Evolutionary conservation across 805 yeast species (phyloP), one percentile per base, ranked within the genome.

Genomic region (Cyberlindnera japonica): DNA sequence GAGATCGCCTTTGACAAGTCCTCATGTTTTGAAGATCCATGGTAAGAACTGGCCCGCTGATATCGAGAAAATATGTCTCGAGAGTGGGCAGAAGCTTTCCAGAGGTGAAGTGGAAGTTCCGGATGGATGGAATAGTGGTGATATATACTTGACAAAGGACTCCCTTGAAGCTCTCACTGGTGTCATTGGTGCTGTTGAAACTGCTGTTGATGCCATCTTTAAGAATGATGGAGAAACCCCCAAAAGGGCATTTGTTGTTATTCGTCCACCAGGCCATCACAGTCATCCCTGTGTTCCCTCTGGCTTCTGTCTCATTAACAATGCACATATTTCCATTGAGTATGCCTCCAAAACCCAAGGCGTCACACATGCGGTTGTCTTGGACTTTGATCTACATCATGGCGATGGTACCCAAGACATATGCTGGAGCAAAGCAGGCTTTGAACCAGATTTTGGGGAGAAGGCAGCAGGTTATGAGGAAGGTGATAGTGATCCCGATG

Each of bases 391-490:
- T 59, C 67, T 86, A 30, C 95, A 86, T 55, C 95, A 86, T 56
- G 95, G 95, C 14, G 95, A 86, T 61, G 95, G 95, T 12, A 75
- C 86, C 6, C 95, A 87, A 53, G 95, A 86, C 58, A 81, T 86
- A 20, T 79, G 90, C 52, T 86, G 90, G 89, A 81, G 78, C 52
- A 68, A 85, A 47, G 84, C 84, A 1, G 86, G 87, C 0, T 73
- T 77, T 50, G 69, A 71, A 41, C 68, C 70, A 21, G 77, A 72
- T 32, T 67, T 63, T 37, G 75, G 68, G 22, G 75, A 69, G 13
- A 40, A 10, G 4, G 48, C 51, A 12, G 56, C 51, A 10, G 56
- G 56, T 3, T 53, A 51, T 39, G 52, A 45, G 4, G 58, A 48
- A 10, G 56, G 45, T 10, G 20, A 30, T 4, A 50, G 52, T 6